A percentile compares a stretch with the other conserved stretches of the same genome.
Evolutionary conservation across 108 stramenopile species (phyloP).

Genomic region (Discostella pseudostelligera): DNA sequence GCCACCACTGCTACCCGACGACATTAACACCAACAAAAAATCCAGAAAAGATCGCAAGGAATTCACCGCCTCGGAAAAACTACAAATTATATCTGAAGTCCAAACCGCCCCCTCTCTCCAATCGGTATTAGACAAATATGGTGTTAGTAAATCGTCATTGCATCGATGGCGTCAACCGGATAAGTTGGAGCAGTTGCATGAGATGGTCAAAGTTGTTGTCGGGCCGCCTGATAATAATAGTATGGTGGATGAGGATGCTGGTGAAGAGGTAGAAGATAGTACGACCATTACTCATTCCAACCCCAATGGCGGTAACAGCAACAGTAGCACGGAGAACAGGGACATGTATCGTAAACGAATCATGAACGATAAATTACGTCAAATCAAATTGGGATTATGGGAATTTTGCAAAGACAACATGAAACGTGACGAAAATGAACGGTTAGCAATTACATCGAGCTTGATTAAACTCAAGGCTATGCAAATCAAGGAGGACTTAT

Average conservation of each 20-base stretch:
- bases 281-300: not conserved
- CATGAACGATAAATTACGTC: conserved; percentile 20
- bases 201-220: conserved; percentile 18
- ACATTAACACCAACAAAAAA: not conserved
- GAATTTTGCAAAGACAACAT: conserved; percentile 24
- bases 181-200: conserved; percentile 14
- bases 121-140: conserved; percentile 23
- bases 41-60: conserved; percentile 18
- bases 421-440: conserved; percentile 9
- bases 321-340: not conserved
- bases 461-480: conserved; percentile 23
- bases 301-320: not conserved
- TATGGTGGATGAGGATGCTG: not conserved
- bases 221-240: not conserved
- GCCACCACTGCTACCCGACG: not conserved
- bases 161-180: conserved; percentile 29
- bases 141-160: conserved; percentile 28
- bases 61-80: conserved; percentile 45
- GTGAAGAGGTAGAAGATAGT: not conserved
- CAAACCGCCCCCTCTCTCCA: conserved; percentile 27
- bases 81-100: conserved; percentile 27
- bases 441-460: conserved; percentile 18
- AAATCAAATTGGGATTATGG: conserved; percentile 24
- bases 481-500: conserved; percentile 28
- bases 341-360: conserved; percentile 27